Percentiles rank a stretch among this genome's conserved stretches.
Evolutionary conservation across 768 basidiomycete species (phyloP).

Genomic region (Lactifluus hygrophoroides): DNA sequence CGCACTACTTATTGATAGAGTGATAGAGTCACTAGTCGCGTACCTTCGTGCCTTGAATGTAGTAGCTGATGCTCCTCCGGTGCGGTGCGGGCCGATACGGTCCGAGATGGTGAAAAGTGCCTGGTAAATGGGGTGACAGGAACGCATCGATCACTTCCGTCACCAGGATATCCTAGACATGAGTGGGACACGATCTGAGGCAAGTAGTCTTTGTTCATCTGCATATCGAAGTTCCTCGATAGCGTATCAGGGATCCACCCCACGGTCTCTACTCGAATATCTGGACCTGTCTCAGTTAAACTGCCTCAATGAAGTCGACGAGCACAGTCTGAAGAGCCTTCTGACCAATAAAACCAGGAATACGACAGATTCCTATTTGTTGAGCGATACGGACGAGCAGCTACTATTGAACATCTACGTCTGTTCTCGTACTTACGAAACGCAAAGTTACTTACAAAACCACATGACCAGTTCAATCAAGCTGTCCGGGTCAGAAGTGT

Average conservation of each 20-base stretch:
- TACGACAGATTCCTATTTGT: slow-evolving; percentile 38
- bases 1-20: background rate
- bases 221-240: background rate
- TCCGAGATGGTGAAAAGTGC: too few species aligned
- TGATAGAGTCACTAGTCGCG: background rate
- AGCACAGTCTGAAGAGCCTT: slow-evolving; percentile 46
- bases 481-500: slow-evolving; percentile 55
- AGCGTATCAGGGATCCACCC: background rate
- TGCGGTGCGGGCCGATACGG: too few species aligned
- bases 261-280: slow-evolving; percentile 12
- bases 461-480: slow-evolving; percentile 51
- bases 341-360: slow-evolving; percentile 38
- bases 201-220: background rate
- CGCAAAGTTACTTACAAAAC: background rate
- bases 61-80: too few species aligned
- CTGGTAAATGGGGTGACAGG: too few species aligned
- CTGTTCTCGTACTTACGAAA: slow-evolving; percentile 23
- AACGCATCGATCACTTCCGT: too few species aligned
- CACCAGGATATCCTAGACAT: background rate
- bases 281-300: slow-evolving; percentile 39
- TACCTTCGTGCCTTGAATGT: background rate
- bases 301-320: slow-evolving; percentile 57
- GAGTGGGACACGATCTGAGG: slow-evolving; percentile 9
- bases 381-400: slow-evolving; percentile 68
- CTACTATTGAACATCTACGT: slow-evolving; percentile 61